Evolutionary conservation across 208 protist genomes (phyloP), one percentile per base, ranked within the genome.

Genomic region (Acanthamoeba healyi): DNA sequence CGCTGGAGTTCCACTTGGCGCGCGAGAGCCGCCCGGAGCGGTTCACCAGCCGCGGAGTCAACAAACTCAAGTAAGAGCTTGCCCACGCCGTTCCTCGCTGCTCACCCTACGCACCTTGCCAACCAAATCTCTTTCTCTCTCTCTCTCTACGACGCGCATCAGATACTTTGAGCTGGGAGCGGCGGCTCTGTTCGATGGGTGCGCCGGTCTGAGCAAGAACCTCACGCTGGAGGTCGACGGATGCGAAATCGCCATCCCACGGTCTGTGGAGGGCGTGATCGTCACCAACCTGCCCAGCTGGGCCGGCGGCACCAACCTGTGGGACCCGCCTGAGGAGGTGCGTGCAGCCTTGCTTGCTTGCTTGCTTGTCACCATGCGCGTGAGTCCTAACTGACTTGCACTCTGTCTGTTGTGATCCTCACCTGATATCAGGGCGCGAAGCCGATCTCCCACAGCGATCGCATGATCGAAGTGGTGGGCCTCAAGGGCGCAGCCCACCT

Each of bases 41-140:
- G 10, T 97, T 97, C 93, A 96, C 40, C 19, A 94, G 86, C 24
- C 88, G 89, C 42, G 74, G 46, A 9, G 51, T 96, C 6, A 98
- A 98, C 74, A 97, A 97, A 51, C n/a, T 97, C 36, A 95, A 93
- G 96, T 97, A 98, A 61, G 56, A 70, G 2, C n/a, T n/a, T n/a
- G n/a, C n/a, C n/a, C n/a, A n/a, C n/a, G n/a, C n/a, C n/a, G n/a
- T n/a, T n/a, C n/a, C n/a, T n/a, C n/a, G n/a, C n/a, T n/a, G n/a
- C n/a, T n/a, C n/a, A n/a, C n/a, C n/a, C n/a, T n/a, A n/a, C n/a
- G n/a, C n/a, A n/a, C n/a, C n/a, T n/a, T n/a, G n/a, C n/a, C n/a
- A n/a, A n/a, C n/a, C n/a, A n/a, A n/a, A n/a, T n/a, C n/a, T n/a
- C n/a, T n/a, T n/a, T n/a, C n/a, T n/a, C n/a, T n/a, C n/a, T n/a